These are phyloP conservation scores for Solanum acaule DNA, from an alignment of 257 asterid genomes.

Conservation along the genomic window DNA sequence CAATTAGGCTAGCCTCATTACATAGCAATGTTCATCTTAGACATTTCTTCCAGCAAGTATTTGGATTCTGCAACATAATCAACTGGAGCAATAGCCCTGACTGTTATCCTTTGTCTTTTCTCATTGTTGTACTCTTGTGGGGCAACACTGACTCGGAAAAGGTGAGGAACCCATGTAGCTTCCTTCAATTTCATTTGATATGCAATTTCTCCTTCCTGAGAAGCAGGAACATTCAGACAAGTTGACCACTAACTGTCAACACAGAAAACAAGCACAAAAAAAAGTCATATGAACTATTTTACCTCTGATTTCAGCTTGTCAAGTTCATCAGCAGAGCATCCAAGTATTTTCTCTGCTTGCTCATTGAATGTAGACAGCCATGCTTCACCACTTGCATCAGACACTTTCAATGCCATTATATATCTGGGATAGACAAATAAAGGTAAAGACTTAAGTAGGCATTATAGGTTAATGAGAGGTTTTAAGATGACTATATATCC, in stretches of 20 bases:
- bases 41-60: slow-evolving; percentile 56
- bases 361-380: slow-evolving; percentile 66
- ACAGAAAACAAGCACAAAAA: neutral
- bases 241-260: neutral
- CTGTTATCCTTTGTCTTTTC: slow-evolving; percentile 76
- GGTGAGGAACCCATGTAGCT: slow-evolving; percentile 62
- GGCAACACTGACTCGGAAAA: slow-evolving; percentile 65
- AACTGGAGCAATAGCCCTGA: slow-evolving; percentile 55
- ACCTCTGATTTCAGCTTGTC: slow-evolving; percentile 64
- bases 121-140: slow-evolving; percentile 66
- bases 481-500: neutral
- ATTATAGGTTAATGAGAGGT: neutral
- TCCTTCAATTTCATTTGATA: slow-evolving; percentile 27
- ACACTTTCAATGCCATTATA: slow-evolving; percentile 55
- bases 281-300: neutral
- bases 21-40: slow-evolving; percentile 32
- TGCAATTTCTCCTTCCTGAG: slow-evolving; percentile 38
- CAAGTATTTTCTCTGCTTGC: slow-evolving; percentile 68
- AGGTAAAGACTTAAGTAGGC: neutral
- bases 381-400: slow-evolving; percentile 88
- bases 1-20: neutral
- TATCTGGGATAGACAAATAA: slow-evolving; percentile 32
- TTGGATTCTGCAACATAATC: slow-evolving; percentile 76
- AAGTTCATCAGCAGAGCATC: slow-evolving; percentile 78
- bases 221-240: neutral